Percentiles rank a stretch among this genome's conserved stretches.
These are phyloP conservation scores for Amyloporia xantha DNA, from an alignment of 768 basidiomycete genomes.

Conservation along the genomic window DNA sequence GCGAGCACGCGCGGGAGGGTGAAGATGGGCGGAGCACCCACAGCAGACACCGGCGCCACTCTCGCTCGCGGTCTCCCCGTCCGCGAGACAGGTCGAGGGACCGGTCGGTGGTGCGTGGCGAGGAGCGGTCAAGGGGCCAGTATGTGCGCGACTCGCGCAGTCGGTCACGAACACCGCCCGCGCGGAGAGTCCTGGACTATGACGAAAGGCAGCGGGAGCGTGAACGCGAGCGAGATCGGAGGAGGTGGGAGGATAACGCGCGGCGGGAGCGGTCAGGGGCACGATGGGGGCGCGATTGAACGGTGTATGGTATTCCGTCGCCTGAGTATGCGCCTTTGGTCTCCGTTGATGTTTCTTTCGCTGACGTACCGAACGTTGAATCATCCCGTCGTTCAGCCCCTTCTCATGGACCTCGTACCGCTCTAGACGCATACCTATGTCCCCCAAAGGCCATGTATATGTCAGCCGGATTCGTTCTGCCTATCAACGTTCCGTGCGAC, in stretches of 20 bases:
- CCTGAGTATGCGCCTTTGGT: too few species aligned
- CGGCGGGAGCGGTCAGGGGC: slow-evolving; percentile 30
- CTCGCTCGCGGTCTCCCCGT: slow-evolving; percentile 33
- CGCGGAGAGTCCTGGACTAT: slow-evolving; percentile 21
- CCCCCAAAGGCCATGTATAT: too few species aligned
- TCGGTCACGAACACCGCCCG: slow-evolving; percentile 15
- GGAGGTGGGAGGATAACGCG: slow-evolving; percentile 42
- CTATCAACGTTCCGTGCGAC: too few species aligned
- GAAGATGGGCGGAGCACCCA: slow-evolving; percentile 5
- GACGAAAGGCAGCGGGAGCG: slow-evolving; percentile 27
- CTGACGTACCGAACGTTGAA: too few species aligned
- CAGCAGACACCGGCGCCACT: slow-evolving; percentile 14
- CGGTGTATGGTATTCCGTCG: too few species aligned
- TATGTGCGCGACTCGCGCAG: slow-evolving; percentile 3
- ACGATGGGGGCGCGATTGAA: slow-evolving; percentile 22
- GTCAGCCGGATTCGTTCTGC: too few species aligned
- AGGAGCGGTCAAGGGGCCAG: slow-evolving; percentile 2
- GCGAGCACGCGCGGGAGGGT: slow-evolving; percentile 17
- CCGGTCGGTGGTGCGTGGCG: slow-evolving; percentile 13
- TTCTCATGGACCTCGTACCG: too few species aligned
- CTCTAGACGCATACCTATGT: too few species aligned
- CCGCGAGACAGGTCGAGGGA: slow-evolving; percentile 11
- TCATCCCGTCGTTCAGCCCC: too few species aligned
- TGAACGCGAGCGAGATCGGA: slow-evolving; percentile 40
- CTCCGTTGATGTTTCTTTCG: too few species aligned